Evolutionary conservation across 805 yeast genomes (phyloP).

Genomic region (Candida chauliodis): DNA sequence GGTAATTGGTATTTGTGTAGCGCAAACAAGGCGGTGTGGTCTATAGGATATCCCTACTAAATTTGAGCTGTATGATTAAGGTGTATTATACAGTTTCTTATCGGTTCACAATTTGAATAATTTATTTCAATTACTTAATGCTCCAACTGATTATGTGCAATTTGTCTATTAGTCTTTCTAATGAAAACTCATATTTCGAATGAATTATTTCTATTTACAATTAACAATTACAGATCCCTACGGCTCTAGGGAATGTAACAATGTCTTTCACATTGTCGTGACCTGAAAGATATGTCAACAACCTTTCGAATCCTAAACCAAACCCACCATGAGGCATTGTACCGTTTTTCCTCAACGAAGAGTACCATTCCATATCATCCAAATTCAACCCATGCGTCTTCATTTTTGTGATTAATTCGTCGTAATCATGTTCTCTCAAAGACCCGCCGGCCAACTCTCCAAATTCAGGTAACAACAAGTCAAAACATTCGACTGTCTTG

Average conservation of each 20-base stretch:
- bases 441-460: conserved; percentile 97
- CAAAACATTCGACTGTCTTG: conserved; percentile 84
- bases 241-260: conserved; percentile 80
- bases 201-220: not conserved
- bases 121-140: no score
- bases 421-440: conserved; percentile 70
- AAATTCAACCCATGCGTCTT: conserved; percentile 51
- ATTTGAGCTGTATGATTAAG: no score
- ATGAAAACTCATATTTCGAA: no score
- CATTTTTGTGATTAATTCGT: conserved; percentile 48
- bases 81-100: no score
- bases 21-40: no score
- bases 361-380: conserved; percentile 74
- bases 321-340: conserved; percentile 94
- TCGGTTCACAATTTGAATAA: no score
- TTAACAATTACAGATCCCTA: conserved; percentile 34
- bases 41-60: no score
- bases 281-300: conserved; percentile 68
- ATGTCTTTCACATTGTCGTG: conserved; percentile 82
- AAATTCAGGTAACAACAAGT: conserved; percentile 80
- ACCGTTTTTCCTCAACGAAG: conserved; percentile 70
- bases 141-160: no score
- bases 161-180: no score
- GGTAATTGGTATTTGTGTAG: no score
- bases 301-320: conserved; percentile 91